Evolutionary conservation across 1,139 yeast species (phyloP).

Genomic region (Yamadazyma siamensis): DNA sequence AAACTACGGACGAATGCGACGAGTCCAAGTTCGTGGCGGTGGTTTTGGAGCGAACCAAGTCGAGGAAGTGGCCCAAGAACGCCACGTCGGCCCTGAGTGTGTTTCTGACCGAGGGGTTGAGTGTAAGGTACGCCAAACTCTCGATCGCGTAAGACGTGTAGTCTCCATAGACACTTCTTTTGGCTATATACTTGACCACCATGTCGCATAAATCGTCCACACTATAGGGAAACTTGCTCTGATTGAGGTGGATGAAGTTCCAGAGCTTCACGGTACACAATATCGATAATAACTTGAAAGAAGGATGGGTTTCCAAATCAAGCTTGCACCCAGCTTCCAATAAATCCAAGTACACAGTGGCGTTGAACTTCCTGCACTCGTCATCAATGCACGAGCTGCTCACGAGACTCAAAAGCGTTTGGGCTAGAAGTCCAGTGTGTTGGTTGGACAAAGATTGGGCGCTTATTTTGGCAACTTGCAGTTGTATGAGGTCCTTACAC

Average conservation of each 20-base stretch:
- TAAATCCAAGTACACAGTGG: conserved; percentile 25
- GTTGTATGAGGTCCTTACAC: conserved; percentile 7
- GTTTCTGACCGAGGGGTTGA: conserved; percentile 30
- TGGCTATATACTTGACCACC: conserved; percentile 16
- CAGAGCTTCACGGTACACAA: conserved; percentile 42
- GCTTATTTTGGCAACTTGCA: conserved; percentile 7
- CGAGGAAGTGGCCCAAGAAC: conserved; percentile 21
- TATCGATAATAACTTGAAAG: conserved; percentile 28
- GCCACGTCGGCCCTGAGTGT: conserved; percentile 30
- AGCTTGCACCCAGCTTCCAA: conserved; percentile 20
- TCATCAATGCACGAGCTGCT: conserved; percentile 37
- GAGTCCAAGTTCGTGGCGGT: conserved; percentile 3
- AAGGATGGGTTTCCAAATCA: conserved; percentile 10
- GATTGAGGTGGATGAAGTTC: conserved; percentile 27
- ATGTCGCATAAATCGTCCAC: conserved; percentile 19
- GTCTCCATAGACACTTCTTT: conserved; percentile 5
- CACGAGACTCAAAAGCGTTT: conserved; percentile 21
- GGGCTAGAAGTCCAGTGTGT: conserved; percentile 4
- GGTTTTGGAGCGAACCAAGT: conserved; percentile 10
- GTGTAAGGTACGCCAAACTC: conserved; percentile 46
- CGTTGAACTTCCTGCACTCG: conserved; percentile 31
- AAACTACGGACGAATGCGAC: conserved; percentile 19
- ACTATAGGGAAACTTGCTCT: conserved; percentile 19
- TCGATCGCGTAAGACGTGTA: conserved; percentile 30
- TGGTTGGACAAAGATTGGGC: conserved; percentile 6